Evolutionary conservation across 2,329 filamentous ascomycete genomes (phyloP), one percentile per base, ranked within the genome.

Genomic region (Pseudocercospora macadamiae): DNA sequence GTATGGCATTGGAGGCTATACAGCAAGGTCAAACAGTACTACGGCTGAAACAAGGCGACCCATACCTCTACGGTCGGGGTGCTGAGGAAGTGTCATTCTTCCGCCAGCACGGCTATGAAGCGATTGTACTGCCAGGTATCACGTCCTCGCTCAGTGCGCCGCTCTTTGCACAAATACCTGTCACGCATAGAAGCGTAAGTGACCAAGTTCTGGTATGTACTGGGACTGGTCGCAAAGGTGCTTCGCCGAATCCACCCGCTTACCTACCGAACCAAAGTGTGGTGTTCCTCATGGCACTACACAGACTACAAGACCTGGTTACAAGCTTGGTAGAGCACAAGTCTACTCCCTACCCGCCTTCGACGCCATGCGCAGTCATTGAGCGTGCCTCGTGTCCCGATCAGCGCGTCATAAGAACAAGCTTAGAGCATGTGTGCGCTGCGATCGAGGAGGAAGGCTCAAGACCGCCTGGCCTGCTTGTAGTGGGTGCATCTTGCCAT

Each of bases 141-240:
- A 97, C 95, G 0, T 93, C 89, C 68, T 91, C 93, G 1, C 79
- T 99, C 34, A 89, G 86, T 57, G 95, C 92, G 8, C 91, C 93
- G 0, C 80, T 99, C 2, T 96, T 97, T 72, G 93, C 93, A 0
- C 86, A 83, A 5, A 90, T 99, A 28, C 93, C 95, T 1, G 82
- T 89, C 0, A 99, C 95, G 1, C 93, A 97, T 77, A 84, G 95
- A 4, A 89, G 89, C 44, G 89, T 96, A 0, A 89, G 91, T 3
- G 95, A 99, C 70, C 93, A 97, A 75, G 88, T 99, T 0, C 82
- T 99, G 23, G 84, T 99, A n/a, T 97, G 95, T 77, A 99, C 95
- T 0, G 95, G 95, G 0, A 99, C 95, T 0, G 95, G 95, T 0
- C 86, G 95, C 69, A 96, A 96, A 76, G 95, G 95, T 10, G 89